These are phyloP conservation scores for Lonicera japonica DNA, from an alignment of 129 eudicot genomes.

Conservation along the genomic window DNA sequence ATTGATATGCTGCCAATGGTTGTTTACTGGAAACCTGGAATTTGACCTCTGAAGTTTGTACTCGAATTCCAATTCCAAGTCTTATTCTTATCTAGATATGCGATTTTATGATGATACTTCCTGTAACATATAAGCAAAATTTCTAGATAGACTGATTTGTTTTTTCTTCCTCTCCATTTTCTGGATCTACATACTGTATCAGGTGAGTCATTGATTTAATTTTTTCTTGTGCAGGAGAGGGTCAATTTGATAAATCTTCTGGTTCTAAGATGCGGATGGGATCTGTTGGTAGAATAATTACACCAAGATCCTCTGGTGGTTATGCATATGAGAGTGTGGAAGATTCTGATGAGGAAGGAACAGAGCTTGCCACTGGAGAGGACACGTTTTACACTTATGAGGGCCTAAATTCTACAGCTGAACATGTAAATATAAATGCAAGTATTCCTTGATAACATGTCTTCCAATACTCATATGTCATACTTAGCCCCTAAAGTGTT, in stretches of 20 bases:
- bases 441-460: not conserved
- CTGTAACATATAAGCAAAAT: not conserved
- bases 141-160: not conserved
- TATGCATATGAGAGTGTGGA: slow-evolving; percentile 65
- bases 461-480: not conserved
- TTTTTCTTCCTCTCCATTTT: not conserved
- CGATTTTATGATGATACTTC: not conserved
- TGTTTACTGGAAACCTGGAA: not conserved
- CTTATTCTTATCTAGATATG: not conserved
- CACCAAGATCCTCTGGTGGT: slow-evolving; percentile 68
- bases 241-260: slow-evolving; percentile 32
- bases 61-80: not conserved
- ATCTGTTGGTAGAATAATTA: slow-evolving; percentile 58
- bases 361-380: slow-evolving; percentile 50
- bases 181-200: not conserved
- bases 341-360: slow-evolving; percentile 69
- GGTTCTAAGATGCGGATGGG: slow-evolving; percentile 42
- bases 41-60: not conserved
- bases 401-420: slow-evolving; percentile 28
- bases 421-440: slow-evolving; percentile 27
- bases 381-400: slow-evolving; percentile 39
- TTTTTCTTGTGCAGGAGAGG: slow-evolving; percentile 43
- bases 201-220: not conserved
- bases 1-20: not conserved
- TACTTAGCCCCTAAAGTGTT: not conserved